Evolutionary conservation across 192 early-diverging fungal species (phyloP).

Genomic region (Rhizoclosmatium sp.): DNA sequence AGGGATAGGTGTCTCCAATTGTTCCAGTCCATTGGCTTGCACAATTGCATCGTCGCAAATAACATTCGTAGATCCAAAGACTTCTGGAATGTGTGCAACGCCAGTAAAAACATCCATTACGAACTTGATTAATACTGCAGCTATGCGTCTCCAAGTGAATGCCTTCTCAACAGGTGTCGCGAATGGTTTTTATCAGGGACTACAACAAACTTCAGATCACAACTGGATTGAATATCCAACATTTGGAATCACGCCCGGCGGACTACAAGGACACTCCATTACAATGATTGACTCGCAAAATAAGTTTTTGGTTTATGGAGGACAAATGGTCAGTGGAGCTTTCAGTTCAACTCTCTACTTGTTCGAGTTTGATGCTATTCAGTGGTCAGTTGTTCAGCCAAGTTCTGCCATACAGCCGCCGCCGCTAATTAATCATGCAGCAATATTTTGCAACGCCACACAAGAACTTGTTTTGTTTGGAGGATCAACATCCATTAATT

Average conservation of each 20-base stretch:
- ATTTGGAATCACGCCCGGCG: neutral
- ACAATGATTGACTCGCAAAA: neutral
- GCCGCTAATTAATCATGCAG: constrained; percentile 2
- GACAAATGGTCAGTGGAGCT: neutral
- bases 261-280: constrained; percentile 15
- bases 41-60: neutral
- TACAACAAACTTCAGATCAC: neutral
- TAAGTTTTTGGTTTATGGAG: constrained; percentile 22
- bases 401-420: neutral
- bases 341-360: constrained; percentile 8
- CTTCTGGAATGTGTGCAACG: constrained; percentile 5
- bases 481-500: neutral
- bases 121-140: neutral
- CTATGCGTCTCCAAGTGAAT: neutral
- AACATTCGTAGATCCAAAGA: constrained; percentile 1
- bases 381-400: constrained; percentile 1
- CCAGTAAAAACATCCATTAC: neutral
- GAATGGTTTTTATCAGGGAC: neutral
- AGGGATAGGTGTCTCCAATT: constrained; percentile 13
- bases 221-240: neutral
- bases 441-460: neutral
- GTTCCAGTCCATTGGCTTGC: constrained; percentile 1
- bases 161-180: neutral
- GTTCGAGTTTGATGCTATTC: constrained; percentile 1
- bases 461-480: constrained; percentile 16